These are phyloP conservation scores for Paramecium sonneborni DNA, from an alignment of 73 alveolate genomes.

Conservation along the genomic window DNA sequence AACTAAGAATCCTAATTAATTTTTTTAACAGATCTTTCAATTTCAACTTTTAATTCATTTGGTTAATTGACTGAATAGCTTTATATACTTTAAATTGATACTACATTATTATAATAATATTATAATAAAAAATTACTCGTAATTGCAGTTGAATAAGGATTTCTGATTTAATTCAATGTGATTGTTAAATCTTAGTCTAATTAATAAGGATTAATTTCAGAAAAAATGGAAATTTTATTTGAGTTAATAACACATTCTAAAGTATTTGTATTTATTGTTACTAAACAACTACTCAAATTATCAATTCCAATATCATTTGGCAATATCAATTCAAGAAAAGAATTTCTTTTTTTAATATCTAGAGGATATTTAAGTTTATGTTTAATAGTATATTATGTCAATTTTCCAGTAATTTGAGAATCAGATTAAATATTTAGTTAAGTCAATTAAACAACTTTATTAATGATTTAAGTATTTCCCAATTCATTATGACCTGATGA, in stretches of 20 bases:
- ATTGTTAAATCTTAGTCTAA: neutral
- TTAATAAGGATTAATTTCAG: neutral
- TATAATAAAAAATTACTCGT: neutral
- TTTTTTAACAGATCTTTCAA: neutral
- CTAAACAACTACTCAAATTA: neutral
- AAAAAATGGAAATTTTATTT: neutral
- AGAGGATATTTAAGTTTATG: neutral
- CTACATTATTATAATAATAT: neutral
- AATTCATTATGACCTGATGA: neutral
- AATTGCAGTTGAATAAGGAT: constrained; percentile 30
- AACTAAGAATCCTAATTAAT: neutral
- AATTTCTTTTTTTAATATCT: neutral
- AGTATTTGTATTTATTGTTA: neutral
- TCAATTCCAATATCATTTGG: neutral
- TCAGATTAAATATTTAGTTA: neutral
- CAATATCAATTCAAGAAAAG: neutral
- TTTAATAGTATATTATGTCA: neutral
- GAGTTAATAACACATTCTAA: neutral
- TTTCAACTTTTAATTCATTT: neutral
- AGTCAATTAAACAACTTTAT: neutral
- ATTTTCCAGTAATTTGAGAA: neutral
- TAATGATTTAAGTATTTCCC: neutral
- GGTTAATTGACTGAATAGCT: neutral
- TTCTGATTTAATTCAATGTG: neutral
- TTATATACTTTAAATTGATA: neutral